Percentiles rank a stretch among this genome's conserved stretches.
These are phyloP conservation scores for Venturia pyrina DNA, from an alignment of 2,329 filamentous ascomycete species.

Conservation along the genomic window DNA sequence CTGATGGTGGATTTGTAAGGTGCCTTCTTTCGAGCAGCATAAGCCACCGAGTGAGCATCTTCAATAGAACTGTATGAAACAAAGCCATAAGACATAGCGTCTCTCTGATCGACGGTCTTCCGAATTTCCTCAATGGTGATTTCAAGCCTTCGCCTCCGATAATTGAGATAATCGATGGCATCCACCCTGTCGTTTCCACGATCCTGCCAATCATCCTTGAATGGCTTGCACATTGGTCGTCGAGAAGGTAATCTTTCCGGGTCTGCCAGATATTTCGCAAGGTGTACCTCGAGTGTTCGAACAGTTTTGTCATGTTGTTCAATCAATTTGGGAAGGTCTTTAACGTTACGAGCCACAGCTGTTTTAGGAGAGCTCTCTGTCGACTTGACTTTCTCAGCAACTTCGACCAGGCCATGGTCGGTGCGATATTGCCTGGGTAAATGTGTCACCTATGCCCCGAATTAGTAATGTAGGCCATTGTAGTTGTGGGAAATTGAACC, in stretches of 20 bases:
- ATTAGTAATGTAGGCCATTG: not conserved
- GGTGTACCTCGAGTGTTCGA: conserved; percentile 66
- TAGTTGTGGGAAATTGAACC: not conserved
- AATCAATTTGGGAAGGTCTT: conserved; percentile 79
- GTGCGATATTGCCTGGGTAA: conserved; percentile 45
- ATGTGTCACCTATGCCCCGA: conserved; percentile 12
- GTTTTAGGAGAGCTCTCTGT: conserved; percentile 69
- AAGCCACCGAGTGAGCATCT: conserved; percentile 81
- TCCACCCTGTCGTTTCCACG: conserved; percentile 69
- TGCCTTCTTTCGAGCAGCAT: conserved; percentile 67
- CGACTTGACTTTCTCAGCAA: conserved; percentile 72
- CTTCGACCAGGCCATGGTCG: conserved; percentile 76
- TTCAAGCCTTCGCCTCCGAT: conserved; percentile 77
- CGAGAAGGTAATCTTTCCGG: conserved; percentile 43
- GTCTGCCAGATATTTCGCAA: conserved; percentile 61
- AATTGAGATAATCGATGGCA: conserved; percentile 85
- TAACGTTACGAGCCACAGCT: conserved; percentile 86
- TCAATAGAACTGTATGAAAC: conserved; percentile 83
- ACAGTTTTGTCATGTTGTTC: conserved; percentile 73
- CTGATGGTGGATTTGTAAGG: conserved; percentile 66
- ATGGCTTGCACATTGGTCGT: conserved; percentile 69
- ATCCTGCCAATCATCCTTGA: conserved; percentile 65
- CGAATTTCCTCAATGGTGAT: conserved; percentile 75
- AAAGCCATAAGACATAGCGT: conserved; percentile 58
- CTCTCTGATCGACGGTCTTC: conserved; percentile 52